Conservation (phyloP, 148 eudicot genomes). For the Polygonum aviculare region DNA sequence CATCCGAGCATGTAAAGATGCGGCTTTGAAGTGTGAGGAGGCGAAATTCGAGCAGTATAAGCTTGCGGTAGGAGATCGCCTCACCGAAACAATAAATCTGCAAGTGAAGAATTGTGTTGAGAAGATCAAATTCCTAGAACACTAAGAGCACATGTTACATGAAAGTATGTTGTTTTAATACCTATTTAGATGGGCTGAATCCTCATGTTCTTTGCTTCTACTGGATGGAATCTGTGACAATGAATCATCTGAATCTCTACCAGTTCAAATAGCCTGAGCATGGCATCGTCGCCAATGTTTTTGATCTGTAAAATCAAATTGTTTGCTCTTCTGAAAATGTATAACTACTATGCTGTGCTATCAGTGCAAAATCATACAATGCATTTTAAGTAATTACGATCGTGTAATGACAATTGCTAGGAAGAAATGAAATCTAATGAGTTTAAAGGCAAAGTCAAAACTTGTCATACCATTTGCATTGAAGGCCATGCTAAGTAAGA, state of each 20-base stretch:
- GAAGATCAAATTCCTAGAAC: neutral
- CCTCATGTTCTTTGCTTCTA: no score
- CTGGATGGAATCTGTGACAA: no score
- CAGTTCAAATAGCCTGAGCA: no score
- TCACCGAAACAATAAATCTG: conserved; percentile 37
- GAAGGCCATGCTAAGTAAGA: neutral
- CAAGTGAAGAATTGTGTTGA: conserved; percentile 49
- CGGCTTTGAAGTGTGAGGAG: conserved; percentile 78
- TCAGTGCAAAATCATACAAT: neutral
- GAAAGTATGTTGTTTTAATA: neutral
- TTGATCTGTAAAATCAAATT: neutral
- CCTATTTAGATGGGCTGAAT: neutral
- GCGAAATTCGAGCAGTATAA: conserved; percentile 77
- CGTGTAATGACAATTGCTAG: neutral
- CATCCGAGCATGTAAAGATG: conserved; percentile 68
- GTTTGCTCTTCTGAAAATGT: neutral
- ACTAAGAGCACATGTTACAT: neutral
- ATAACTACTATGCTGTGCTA: no score
- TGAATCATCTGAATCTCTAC: no score
- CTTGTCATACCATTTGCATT: neutral
- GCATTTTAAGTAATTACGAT: neutral
- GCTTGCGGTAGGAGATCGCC: conserved; percentile 40
- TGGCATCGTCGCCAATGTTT: no score
- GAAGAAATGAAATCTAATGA: neutral
- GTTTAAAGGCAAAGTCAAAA: neutral